Percentiles rank a stretch among this genome's conserved stretches.
phyloP scores from a whole-genome alignment of 1,139 yeast species.

The Geotrichum armillariae region DNA sequence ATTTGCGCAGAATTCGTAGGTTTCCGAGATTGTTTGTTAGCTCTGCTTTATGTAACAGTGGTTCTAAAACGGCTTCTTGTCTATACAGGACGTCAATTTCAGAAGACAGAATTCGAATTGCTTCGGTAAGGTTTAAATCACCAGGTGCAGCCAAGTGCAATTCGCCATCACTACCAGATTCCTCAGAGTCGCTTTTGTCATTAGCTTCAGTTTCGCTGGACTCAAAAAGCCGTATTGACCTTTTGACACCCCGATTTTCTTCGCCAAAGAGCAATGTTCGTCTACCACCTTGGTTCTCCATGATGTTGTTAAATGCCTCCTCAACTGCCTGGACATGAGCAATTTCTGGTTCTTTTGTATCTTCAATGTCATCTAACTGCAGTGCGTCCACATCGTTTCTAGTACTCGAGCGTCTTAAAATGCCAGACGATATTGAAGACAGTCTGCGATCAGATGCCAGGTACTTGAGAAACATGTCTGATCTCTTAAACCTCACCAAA shows the following conservation, averaged over 20 bases:
- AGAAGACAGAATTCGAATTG: conserved; percentile 53
- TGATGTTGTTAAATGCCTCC: conserved; percentile 66
- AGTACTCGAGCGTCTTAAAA: not conserved
- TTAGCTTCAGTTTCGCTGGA: conserved; percentile 15
- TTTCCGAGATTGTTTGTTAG: conserved; percentile 73
- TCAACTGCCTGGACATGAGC: conserved; percentile 53
- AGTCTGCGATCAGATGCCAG: conserved; percentile 31
- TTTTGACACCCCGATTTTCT: not conserved
- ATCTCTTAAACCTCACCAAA: conserved; percentile 57
- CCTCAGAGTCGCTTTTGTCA: conserved; percentile 2
- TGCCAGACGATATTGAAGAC: conserved; percentile 30
- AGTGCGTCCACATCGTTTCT: conserved; percentile 16
- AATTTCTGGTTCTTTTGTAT: conserved; percentile 30
- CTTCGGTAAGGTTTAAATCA: conserved; percentile 64
- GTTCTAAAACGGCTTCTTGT: conserved; percentile 63
- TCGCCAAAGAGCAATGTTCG: too few relatives aligned
- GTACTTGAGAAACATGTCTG: conserved; percentile 36
- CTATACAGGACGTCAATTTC: conserved; percentile 63
- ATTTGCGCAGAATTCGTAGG: conserved; percentile 63
- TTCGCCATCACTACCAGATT: conserved; percentile 22
- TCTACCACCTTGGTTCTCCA: conserved; percentile 33
- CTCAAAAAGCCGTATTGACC: conserved; percentile 16
- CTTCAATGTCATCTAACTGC: conserved; percentile 17
- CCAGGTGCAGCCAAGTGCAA: conserved; percentile 63
- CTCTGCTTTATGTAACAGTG: conserved; percentile 76